These are phyloP conservation scores for Monilinia fructicola DNA, from an alignment of 2,329 filamentous ascomycete genomes.

Conservation along the genomic window DNA sequence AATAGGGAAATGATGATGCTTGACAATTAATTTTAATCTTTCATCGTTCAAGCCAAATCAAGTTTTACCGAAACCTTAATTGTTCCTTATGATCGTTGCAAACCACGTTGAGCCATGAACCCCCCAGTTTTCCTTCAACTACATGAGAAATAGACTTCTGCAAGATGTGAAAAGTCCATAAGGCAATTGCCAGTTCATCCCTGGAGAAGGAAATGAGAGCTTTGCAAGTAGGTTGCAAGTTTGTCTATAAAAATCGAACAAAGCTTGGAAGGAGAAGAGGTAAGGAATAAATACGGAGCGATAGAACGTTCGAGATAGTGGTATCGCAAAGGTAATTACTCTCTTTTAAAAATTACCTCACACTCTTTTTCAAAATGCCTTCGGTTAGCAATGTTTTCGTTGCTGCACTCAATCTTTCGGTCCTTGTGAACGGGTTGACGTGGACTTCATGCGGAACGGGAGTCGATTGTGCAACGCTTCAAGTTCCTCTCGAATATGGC, in stretches of 20 bases:
- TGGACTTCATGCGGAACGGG: slow-evolving; percentile 26
- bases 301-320: neutral
- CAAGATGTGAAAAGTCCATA: neutral
- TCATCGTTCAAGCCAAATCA: neutral
- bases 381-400: neutral
- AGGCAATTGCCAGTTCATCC: too few relatives aligned
- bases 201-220: neutral
- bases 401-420: slow-evolving; percentile 6
- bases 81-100: neutral
- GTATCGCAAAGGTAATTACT: neutral
- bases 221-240: neutral
- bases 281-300: neutral
- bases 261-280: neutral
- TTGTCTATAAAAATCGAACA: neutral
- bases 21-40: neutral
- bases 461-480: slow-evolving; percentile 22
- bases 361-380: slow-evolving; percentile 5
- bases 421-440: slow-evolving; percentile 8
- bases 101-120: too few relatives aligned
- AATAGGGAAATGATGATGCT: neutral
- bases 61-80: neutral
- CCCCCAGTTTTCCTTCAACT: neutral
- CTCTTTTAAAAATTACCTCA: neutral
- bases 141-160: neutral
- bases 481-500: slow-evolving; percentile 27